These are phyloP conservation scores for Diplodia mutila DNA, from an alignment of 2,329 filamentous ascomycete species.

Conservation along the genomic window DNA sequence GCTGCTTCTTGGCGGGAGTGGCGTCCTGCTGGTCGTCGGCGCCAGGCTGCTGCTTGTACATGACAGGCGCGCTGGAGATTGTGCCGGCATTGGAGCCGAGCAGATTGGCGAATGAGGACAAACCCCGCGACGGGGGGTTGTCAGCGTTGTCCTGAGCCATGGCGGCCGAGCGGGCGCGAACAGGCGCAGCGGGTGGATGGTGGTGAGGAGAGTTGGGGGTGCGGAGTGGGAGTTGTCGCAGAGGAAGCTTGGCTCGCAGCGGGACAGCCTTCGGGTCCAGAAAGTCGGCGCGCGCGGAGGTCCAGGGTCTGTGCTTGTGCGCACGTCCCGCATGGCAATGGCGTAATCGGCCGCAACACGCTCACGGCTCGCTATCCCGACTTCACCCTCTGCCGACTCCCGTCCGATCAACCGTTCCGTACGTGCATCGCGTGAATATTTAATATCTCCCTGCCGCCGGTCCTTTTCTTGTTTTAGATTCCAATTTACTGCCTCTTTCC, in stretches of 20 bases:
- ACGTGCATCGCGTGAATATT: not conserved
- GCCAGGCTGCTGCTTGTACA: slow-evolving; percentile 62
- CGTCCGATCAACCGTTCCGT: slow-evolving; percentile 7
- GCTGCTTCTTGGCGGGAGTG: slow-evolving; percentile 59
- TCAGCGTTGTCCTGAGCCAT: slow-evolving; percentile 24
- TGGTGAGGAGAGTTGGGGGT: not conserved
- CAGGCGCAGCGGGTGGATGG: not conserved
- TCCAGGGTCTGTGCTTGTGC: not conserved
- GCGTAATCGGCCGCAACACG: slow-evolving; percentile 10
- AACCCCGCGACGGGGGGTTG: slow-evolving; percentile 30
- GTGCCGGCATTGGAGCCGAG: slow-evolving; percentile 66
- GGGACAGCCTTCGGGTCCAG: not conserved
- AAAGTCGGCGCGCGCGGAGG: no score
- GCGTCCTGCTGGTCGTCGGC: slow-evolving; percentile 53
- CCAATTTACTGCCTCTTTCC: not conserved
- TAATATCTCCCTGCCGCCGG: not conserved
- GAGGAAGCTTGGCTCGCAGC: slow-evolving; percentile 7
- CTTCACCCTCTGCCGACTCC: slow-evolving; percentile 18
- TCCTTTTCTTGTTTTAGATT: not conserved
- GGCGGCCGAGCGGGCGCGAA: slow-evolving; percentile 3
- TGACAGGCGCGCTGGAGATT: slow-evolving; percentile 76
- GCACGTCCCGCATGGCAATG: slow-evolving; percentile 14
- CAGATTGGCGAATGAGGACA: slow-evolving; percentile 85
- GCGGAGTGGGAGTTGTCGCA: not conserved
- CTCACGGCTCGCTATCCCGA: slow-evolving; percentile 8